Base-by-base conservation (phyloP, 2,329 filamentous ascomycete genomes). In the Didymella lethalis region DNA sequence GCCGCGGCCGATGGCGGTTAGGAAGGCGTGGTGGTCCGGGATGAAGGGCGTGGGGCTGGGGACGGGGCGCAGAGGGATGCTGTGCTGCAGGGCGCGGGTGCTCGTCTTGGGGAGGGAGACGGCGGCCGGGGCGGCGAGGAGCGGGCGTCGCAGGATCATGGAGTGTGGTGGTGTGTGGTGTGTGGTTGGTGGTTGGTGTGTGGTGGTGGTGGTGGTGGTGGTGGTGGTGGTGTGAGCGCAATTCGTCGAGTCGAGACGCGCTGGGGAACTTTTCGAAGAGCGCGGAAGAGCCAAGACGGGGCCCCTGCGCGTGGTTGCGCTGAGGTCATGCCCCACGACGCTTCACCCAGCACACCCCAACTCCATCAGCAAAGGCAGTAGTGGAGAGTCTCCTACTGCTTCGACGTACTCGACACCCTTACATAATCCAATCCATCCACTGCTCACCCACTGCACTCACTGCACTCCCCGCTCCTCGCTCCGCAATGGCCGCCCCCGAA, bases 1-100 rank as follows among this genome's bases (percentile, higher is more conserved):
- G 69, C 89, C 89, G 64, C 95, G 93, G 68, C 95, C 95, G 78
- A 98, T 97, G 59, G 97, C 84, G 34, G 86, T 92, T 63, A 98
- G 88, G 79, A 99, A 97, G 16, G 93, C 95, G 68, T 84, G 76
- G 40, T 92, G 87, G 75, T 97, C 89, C 31, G 93, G 94, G 38
- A 96, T 88, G 70, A 96, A 93, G 1, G 92, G 91, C 36, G 90
- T 96, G 0, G 93, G 90, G 25, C 83, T 73, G 2, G 93, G 93
- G 28, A 89, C 76, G n/a, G 74, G 74, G 14, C 73, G 75, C 57
- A 75, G 67, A 20, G 78, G 75, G 29, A 79, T 78, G 48, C 75
- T 75, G 59, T 76, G 70, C 61, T 80, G 78, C 23, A 78, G 72
- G 55, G 67, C 64, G 40, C 78, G 77, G 52, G 70, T 54, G 68